Evolutionary conservation across 2,329 filamentous ascomycete species (phyloP), one percentile per base, ranked within the genome.

Genomic region (Aspergillus pseudoglaucus): DNA sequence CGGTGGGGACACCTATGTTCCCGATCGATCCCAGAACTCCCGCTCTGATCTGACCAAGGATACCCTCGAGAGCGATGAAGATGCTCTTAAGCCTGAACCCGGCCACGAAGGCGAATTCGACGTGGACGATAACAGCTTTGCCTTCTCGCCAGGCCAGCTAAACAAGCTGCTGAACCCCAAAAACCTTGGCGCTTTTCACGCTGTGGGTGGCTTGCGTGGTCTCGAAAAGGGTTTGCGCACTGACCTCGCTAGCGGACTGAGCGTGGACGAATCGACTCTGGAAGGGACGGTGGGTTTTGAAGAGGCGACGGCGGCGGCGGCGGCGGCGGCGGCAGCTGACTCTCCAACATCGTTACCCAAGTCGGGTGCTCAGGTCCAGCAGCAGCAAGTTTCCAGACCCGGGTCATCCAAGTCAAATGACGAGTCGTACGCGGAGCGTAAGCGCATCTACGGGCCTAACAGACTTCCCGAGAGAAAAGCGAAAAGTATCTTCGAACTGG

Each of bases 141-240:
- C 84, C 7, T 89, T 84, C 59, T 79, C 82, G 0, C 84, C 84
- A 9, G 87, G 87, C 20, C 85, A 87, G 57, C 70, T 88, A 58
- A 82, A 81, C 53, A 91, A 91, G 69, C 71, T 93, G 6, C 74
- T 90, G 45, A 90, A 90, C 54, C 87, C 88, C 0, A 93, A 93
- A 69, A 90, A 78, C 57, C 73, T 87, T 51, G 75, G 80, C 22
- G 87, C 87, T 4, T 89, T 90, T 52, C 82, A 85, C 56, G 85
- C 85, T 5, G 67, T 93, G 2, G 88, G 88, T 47, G 88, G 88
- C 43, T 64, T 91, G 5, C 72, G 70, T 7, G 88, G 88, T 2
- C 63, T 93, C 17, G 86, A 88, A 59, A 88, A 83, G 60, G 88
- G 88, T 1, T 64, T 93, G 8, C 75, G 82, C 48, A 84, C 85